Conservation (phyloP, 306 rosid genomes). For the Cicer arietinum region DNA sequence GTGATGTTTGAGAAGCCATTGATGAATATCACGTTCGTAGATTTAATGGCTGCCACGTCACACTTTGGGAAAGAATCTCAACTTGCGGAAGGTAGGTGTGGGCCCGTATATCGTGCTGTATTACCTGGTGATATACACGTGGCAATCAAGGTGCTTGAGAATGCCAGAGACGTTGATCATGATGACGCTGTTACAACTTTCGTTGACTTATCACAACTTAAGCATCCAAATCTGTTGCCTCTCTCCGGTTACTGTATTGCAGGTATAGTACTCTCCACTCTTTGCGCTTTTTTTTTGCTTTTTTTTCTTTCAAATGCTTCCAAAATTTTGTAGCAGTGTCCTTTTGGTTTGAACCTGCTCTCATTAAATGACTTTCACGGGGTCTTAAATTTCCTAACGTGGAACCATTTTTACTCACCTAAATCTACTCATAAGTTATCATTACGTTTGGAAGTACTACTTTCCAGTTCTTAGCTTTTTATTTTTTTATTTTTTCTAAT, state of each 20-base stretch:
- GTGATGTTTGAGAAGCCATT: constrained; percentile 96
- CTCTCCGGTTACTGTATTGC: constrained; percentile 96
- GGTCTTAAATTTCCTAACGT: constrained; percentile 29
- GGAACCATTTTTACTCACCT: constrained; percentile 39
- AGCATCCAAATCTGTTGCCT: constrained; percentile 85
- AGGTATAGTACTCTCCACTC: constrained; percentile 45
- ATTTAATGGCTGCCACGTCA: constrained; percentile 92
- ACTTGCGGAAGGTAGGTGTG: constrained; percentile 88
- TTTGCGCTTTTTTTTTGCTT: too few species aligned
- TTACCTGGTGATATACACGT: constrained; percentile 90
- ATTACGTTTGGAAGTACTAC: constrained; percentile 40
- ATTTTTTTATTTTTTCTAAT: neutral
- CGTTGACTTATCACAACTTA: constrained; percentile 62
- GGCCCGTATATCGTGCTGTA: constrained; percentile 90
- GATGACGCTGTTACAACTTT: constrained; percentile 68
- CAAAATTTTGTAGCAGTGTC: constrained; percentile 8
- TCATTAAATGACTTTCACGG: constrained; percentile 58
- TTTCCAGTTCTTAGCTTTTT: neutral
- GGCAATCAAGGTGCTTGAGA: constrained; percentile 88
- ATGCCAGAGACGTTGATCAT: constrained; percentile 62
- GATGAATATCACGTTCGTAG: constrained; percentile 78
- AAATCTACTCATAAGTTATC: constrained; percentile 46
- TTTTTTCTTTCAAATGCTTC: constrained; percentile 2
- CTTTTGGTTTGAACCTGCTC: constrained; percentile 19
- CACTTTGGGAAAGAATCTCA: constrained; percentile 94